phyloP scores from a whole-genome alignment of 805 yeast species.

The Ogataea trehalophila region DNA sequence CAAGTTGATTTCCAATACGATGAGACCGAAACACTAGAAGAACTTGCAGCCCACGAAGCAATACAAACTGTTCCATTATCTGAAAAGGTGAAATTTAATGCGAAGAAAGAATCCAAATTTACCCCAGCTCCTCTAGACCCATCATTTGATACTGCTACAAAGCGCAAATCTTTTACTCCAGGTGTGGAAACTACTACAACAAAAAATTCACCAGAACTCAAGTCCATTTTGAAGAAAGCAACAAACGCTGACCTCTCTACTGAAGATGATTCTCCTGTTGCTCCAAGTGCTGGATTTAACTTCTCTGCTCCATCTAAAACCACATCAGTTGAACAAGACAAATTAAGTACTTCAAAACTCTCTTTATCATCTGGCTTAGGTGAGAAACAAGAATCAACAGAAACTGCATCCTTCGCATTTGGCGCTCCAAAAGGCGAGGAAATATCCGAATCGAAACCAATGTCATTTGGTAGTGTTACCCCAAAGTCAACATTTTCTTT shows the following conservation, averaged over 20 bases:
- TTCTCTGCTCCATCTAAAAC: neutral
- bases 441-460: too few species aligned
- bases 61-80: slow-evolving; percentile 10
- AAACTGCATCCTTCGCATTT: too few species aligned
- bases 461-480: too few species aligned
- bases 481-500: too few species aligned
- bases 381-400: too few species aligned
- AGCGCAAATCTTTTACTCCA: slow-evolving; percentile 8
- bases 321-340: too few species aligned
- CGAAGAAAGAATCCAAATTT: slow-evolving; percentile 11
- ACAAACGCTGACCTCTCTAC: neutral
- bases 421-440: too few species aligned
- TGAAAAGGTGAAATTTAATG: slow-evolving; percentile 22
- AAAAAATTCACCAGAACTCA: slow-evolving; percentile 1
- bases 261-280: neutral
- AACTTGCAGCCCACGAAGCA: neutral
- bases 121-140: slow-evolving; percentile 11
- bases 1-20: slow-evolving; percentile 16
- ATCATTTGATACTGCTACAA: slow-evolving; percentile 14
- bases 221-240: slow-evolving; percentile 3
- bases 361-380: too few species aligned
- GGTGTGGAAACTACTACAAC: slow-evolving; percentile 1
- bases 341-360: too few species aligned
- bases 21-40: slow-evolving; percentile 2
- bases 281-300: slow-evolving; percentile 12